Base-by-base conservation (phyloP, 805 yeast species). In the Peterozyma toletana region DNA sequence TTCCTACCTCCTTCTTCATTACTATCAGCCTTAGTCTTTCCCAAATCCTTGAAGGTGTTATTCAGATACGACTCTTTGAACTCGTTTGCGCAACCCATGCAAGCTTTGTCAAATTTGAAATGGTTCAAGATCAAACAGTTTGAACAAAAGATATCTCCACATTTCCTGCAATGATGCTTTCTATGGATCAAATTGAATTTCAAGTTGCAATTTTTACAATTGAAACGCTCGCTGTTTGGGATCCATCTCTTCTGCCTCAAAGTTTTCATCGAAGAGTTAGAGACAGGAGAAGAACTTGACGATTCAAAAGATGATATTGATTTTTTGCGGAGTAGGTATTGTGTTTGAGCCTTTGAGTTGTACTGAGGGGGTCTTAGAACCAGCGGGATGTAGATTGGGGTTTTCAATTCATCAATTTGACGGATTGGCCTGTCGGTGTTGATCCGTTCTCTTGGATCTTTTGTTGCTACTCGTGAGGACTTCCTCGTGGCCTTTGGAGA, bases 131-230 rank as follows among this genome's bases (percentile, higher is more conserved):
- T 67, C 47, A 64, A 64, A 46, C 70, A 64, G 11, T 47, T 48
- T 43, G 53, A 57, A 49, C 80, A 74, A 41, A 66, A 70, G 10
- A 73, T 67, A 30, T 61, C 60, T 2, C 80, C 80, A 54, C 80
- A 74, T 47, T 68, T 73, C 14, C 80, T 50, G 50, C 80, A 74
- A 52, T 74, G 80, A 53, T 74, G 80, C 42, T 70, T 62, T 37
- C 70, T 53, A 37, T 52, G 50, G 14, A 67, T 51, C 11, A 65
- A 29, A 6, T 52, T 47, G 45, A 65, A 65, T 14, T 38, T 47
- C 11, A 40, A 15, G 17, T 42, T 17, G 45, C 70, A 65, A 11
- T 46, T 49, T 5, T 43, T 58, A 56, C 82, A 77, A 40, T 60
- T 59, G 42, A 55, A 49, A n/a, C 58, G 34, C n/a, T 53, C 50